Percentiles rank a stretch among this genome's conserved stretches.
Conservation (phyloP, 768 basidiomycete genomes). For the Rhodosporidiobolus sp. region DNA sequence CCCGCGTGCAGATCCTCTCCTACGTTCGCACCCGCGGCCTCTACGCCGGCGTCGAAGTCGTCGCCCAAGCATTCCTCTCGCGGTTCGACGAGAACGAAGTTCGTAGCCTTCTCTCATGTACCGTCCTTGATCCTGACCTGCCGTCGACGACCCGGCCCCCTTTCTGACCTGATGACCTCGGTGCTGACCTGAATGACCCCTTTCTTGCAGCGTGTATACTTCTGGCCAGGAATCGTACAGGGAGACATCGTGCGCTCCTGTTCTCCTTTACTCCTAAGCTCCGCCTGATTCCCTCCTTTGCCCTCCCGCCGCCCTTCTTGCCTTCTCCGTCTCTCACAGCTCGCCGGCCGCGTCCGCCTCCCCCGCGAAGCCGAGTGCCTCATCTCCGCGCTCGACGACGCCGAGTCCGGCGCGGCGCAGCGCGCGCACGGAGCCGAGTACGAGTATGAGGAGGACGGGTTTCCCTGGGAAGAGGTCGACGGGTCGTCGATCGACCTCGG, state of each 20-base stretch:
- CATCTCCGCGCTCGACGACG: slow-evolving; percentile 22
- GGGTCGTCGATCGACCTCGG: slow-evolving; percentile 27
- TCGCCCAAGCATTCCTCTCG: slow-evolving; percentile 33
- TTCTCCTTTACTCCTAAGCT: not conserved
- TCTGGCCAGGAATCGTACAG: slow-evolving; percentile 20
- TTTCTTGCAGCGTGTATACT: slow-evolving; percentile 14
- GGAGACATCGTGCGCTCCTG: slow-evolving; percentile 25
- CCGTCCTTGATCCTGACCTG: not conserved
- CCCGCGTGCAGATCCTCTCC: too few relatives aligned
- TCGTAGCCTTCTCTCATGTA: not conserved
- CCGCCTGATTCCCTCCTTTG: not conserved
- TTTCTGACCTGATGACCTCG: too few relatives aligned
- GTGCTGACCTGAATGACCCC: too few relatives aligned
- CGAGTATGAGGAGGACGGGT: slow-evolving; percentile 28
- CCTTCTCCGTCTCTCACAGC: not conserved
- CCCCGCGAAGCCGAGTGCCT: slow-evolving; percentile 29
- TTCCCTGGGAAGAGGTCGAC: slow-evolving; percentile 23
- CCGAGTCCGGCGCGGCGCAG: slow-evolving; percentile 27
- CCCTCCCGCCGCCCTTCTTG: not conserved
- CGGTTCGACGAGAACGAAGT: slow-evolving; percentile 36
- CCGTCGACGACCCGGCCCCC: too few relatives aligned
- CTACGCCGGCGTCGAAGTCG: slow-evolving; percentile 44
- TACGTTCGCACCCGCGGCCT: slow-evolving; percentile 38
- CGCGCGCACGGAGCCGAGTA: slow-evolving; percentile 20
- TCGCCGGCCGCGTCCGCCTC: slow-evolving; percentile 10